Evolutionary conservation across 2,329 filamentous ascomycete species (phyloP), one percentile per base, ranked within the genome.

Genomic region (Aureobasidium sp.): DNA sequence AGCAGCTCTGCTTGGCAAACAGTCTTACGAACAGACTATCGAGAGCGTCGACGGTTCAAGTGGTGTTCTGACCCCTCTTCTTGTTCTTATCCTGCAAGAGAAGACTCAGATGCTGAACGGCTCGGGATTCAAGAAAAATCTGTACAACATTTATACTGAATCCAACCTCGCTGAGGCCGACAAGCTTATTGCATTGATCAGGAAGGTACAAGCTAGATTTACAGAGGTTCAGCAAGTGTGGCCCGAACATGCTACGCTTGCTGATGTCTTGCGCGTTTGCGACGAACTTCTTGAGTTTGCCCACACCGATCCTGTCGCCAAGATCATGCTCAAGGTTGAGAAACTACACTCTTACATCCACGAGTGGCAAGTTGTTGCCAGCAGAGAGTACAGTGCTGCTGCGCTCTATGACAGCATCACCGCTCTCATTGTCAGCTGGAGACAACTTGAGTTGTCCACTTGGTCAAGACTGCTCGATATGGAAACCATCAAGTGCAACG

Each of bases 341-440:
- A 91, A 93, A 65, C 80, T 99, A 5, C 90, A 97, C 74, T 82
- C 81, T 0, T 86, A 88, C 66, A 84, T 99, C 53, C 87, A 97
- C 65, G 91, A 97, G 74, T 99, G 94, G 94, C 91, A 99, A 72
- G 86, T 88, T 45, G 92, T 96, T 74, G 92, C 93, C 3, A 96
- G 90, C 76, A 85, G 85, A 65, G 84, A 88, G 41, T 90, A 89
- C 72, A 88, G 84, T 10, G 89, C 87, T 1, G 80, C 82, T 1
- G 73, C 80, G 10, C 77, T 92, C 2, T 91, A 95, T 66, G 87
- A 95, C 64, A 82, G 85, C 48, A 76, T 97, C 13, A 96, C 92
- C 0, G 83, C 85, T 54, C 83, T 90, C 30, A 87, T 97, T 58
- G 87, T 97, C 61, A 84, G 83, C 70, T 99, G 95, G 95, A 84